Evolutionary conservation across 805 yeast genomes (phyloP), one percentile per base, ranked within the genome.

Genomic region (Ogataea haglerorum): DNA sequence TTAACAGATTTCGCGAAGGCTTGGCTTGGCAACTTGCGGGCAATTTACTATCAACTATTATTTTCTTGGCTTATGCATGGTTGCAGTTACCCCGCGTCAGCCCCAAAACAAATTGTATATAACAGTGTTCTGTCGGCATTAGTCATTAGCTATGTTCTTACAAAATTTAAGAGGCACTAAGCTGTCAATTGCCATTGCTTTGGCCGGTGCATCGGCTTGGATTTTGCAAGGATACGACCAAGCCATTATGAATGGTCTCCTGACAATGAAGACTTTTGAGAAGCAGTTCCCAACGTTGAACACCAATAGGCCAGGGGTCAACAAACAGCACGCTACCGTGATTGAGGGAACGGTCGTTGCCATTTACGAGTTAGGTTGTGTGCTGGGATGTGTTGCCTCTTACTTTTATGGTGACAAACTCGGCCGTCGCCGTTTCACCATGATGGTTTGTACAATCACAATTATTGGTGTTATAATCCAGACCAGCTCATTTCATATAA

Each of bases 221-320:
- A 32, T 32, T 22, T 24, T 32, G 17, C 35, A 32, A n/a, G 69
- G 69, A 22, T 70, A 70, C 41, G 74, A 70, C 47, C 75, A 70
- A 52, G 75, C 75, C 45, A 66, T 70, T 46, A 68, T 70, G 73
- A 63, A 69, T 26, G 61, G 64, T 42, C 48, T 47, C 15, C 30
- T 24, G 32, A 38, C 34, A 10, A 49, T 32, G 35, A 12, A 32
- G 26, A 32, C 18, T 9, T 32, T 32, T 32, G 35, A 18, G 17
- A 19, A 9, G 4, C 35, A 32, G 25, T 32, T 32, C 35, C 35
- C 35, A 17, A 32, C 35, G n/a, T 10, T 32, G 17, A 22, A 32
- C 14, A 32, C 35, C n/a, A 32, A 16, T 8, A 17, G 35, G 9
- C 5, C 35, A 3, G 35, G 35, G 7, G 35, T 32, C 8, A 22